Evolutionary conservation across 179 eudicot genomes (phyloP).

Genomic region (Beta lomatogona): DNA sequence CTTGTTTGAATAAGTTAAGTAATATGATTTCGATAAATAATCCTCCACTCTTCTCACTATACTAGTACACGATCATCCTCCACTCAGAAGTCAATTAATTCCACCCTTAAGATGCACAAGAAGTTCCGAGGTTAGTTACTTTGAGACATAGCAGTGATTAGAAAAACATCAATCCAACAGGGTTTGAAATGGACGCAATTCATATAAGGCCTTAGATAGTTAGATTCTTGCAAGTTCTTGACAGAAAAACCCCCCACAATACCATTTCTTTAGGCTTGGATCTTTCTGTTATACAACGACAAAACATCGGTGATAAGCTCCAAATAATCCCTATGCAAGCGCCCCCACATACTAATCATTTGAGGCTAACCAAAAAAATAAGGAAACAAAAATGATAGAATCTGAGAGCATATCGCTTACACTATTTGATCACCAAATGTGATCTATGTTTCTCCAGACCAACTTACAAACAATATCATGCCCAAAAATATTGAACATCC

Average conservation of each 20-base stretch:
- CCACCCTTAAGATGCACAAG: neutral
- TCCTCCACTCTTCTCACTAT: neutral
- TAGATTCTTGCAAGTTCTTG: neutral
- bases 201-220: neutral
- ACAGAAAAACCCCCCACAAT: neutral
- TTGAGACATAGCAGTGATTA: neutral
- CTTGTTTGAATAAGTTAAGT: neutral
- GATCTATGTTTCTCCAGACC: neutral
- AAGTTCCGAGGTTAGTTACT: neutral
- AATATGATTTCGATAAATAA: neutral
- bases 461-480: neutral
- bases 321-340: neutral
- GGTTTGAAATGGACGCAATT: neutral
- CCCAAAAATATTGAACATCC: neutral
- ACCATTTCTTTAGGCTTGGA: neutral
- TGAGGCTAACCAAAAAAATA: no score
- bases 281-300: neutral
- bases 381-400: neutral
- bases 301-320: neutral
- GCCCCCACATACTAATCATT: neutral
- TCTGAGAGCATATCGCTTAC: neutral
- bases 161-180: neutral
- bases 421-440: neutral
- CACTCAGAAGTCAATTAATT: neutral
- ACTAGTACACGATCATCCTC: neutral